These are phyloP conservation scores for Phytophthora pinifolia DNA, from an alignment of 352 stramenopile genomes.

Conservation along the genomic window DNA sequence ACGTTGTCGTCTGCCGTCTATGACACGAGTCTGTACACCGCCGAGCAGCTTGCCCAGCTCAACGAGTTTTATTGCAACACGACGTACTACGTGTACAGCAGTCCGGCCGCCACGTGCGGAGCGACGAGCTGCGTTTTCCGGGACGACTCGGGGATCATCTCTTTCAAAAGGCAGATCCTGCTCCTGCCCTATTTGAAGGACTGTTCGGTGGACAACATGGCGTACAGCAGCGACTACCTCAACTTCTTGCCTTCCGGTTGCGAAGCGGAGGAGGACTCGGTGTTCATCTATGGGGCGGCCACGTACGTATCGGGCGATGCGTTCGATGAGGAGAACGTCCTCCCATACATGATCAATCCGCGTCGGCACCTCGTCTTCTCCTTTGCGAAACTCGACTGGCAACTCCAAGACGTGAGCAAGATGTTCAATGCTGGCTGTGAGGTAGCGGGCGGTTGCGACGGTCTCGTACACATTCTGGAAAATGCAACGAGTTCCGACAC, in stretches of 20 bases:
- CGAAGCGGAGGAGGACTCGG: slow-evolving; percentile 19
- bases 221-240: slow-evolving; percentile 35
- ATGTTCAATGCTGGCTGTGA: slow-evolving; percentile 35
- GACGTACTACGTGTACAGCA: slow-evolving; percentile 28
- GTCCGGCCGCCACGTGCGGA: slow-evolving; percentile 30
- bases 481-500: slow-evolving; percentile 10
- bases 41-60: slow-evolving; percentile 11
- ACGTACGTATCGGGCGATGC: slow-evolving; percentile 32
- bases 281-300: slow-evolving; percentile 38
- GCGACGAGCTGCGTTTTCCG: slow-evolving; percentile 41
- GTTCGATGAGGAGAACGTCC: slow-evolving; percentile 12
- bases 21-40: slow-evolving; percentile 17
- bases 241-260: slow-evolving; percentile 37
- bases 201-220: slow-evolving; percentile 36
- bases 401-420: slow-evolving; percentile 30
- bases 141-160: slow-evolving; percentile 32
- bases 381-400: slow-evolving; percentile 39
- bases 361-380: slow-evolving; percentile 37
- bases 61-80: slow-evolving; percentile 24
- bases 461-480: slow-evolving; percentile 29
- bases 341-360: slow-evolving; percentile 29
- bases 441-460: slow-evolving; percentile 20
- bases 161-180: slow-evolving; percentile 39
- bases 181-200: slow-evolving; percentile 43
- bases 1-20: slow-evolving; percentile 15